These are phyloP conservation scores for Chaetoceros muelleri DNA, from an alignment of 108 stramenopile genomes.

Conservation along the genomic window DNA sequence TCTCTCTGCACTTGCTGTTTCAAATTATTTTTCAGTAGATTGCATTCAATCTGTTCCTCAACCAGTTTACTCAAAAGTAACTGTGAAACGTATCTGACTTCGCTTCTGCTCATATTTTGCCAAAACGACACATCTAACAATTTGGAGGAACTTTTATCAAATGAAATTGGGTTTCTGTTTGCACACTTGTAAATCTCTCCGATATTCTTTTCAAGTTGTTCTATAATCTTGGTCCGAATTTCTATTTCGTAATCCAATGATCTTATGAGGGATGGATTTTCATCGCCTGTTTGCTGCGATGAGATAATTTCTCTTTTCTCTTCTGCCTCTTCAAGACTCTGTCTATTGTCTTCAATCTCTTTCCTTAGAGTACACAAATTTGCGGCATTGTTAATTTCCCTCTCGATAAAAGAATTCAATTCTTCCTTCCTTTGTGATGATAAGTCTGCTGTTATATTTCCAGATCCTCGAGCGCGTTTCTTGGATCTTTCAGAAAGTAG, in stretches of 20 bases:
- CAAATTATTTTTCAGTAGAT: neutral
- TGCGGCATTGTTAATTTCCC: constrained; percentile 7
- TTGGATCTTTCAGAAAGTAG: neutral
- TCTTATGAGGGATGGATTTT: neutral
- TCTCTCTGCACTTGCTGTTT: neutral
- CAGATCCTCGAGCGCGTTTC: neutral
- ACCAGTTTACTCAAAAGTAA: neutral
- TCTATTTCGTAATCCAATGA: constrained; percentile 13
- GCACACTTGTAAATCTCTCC: neutral
- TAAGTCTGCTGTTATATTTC: neutral
- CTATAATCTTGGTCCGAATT: constrained; percentile 8
- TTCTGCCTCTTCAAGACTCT: constrained; percentile 2
- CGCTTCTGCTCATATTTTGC: neutral
- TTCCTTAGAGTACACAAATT: neutral
- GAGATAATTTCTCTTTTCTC: constrained; percentile 2
- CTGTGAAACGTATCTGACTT: constrained; percentile 3
- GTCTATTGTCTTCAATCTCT: constrained; percentile 12
- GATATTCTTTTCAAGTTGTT: constrained; percentile 8
- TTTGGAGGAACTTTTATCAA: neutral
- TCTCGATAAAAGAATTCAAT: constrained; percentile 6
- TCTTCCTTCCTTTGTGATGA: constrained; percentile 3
- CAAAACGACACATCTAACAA: neutral
- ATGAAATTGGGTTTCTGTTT: neutral
- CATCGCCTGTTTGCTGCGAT: constrained; percentile 1
- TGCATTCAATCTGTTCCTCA: neutral